A percentile compares a stretch with the other conserved stretches of the same genome.
phyloP scores from a whole-genome alignment of 129 eudicot genomes.

The Erigeron canadensis region DNA sequence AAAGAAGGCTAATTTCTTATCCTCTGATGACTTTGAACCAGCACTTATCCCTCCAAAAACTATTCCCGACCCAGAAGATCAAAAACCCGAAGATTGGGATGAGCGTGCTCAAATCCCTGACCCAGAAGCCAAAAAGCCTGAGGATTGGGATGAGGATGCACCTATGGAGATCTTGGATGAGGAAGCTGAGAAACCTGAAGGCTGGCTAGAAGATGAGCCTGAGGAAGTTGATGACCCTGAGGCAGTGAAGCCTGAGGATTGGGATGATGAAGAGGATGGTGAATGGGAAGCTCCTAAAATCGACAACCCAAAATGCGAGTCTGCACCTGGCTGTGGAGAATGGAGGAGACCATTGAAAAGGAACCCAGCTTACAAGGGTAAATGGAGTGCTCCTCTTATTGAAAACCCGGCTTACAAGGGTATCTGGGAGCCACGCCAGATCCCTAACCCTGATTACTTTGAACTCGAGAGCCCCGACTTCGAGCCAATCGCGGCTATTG shows the following conservation, averaged over 20 bases:
- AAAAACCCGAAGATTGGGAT: constrained; percentile 94
- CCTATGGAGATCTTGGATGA: constrained; percentile 91
- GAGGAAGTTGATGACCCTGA: constrained; percentile 94
- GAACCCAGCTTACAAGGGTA: constrained; percentile 94
- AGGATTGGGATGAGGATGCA: constrained; percentile 97
- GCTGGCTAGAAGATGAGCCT: constrained; percentile 96
- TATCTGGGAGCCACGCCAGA: constrained; percentile 86
- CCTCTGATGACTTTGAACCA: constrained; percentile 80
- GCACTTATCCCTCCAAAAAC: constrained; percentile 75
- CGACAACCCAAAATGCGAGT: constrained; percentile 80
- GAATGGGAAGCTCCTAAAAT: constrained; percentile 95
- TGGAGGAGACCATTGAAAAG: constrained; percentile 85
- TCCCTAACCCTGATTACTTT: constrained; percentile 79
- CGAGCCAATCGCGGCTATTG: constrained; percentile 94
- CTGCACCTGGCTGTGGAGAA: constrained; percentile 90
- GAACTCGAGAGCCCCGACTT: constrained; percentile 77
- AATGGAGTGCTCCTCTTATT: constrained; percentile 83
- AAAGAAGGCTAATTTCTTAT: constrained; percentile 83
- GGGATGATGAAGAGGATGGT: constrained; percentile 99
- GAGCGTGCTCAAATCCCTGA: constrained; percentile 89
- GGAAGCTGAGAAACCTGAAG: constrained; percentile 86
- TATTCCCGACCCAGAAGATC: constrained; percentile 91
- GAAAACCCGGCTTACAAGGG: constrained; percentile 95
- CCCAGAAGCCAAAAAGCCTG: constrained; percentile 80
- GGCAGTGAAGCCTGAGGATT: constrained; percentile 84